Base-by-base conservation (phyloP, 2,329 filamentous ascomycete species). In the Botrytis pseudocinerea region DNA sequence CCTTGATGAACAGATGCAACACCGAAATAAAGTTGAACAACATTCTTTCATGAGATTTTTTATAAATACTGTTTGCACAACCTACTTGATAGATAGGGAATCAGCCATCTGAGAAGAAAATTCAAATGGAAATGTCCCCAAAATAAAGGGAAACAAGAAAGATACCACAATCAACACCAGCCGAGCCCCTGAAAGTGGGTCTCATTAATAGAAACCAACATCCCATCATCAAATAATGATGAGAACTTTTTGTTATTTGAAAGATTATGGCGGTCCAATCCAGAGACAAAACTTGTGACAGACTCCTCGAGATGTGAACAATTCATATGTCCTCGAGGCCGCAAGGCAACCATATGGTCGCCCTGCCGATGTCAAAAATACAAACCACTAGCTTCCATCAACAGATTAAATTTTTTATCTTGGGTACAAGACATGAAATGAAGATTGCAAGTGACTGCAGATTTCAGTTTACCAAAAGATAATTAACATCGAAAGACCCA, bases 161-260 rank as follows among this genome's bases (percentile, higher is more conserved):
- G n/a, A 66, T n/a, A n/a, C 63, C 32, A 66, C 22, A 2, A 28
- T 16, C 28, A 65, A 65, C 62, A 48, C 28, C 46, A 66, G 46
- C 46, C 14, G 32, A 66, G 32, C 32, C 32, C 63, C 44, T 66
- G 32, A 51, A 1, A 57, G 32, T 8, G 3, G 1, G 1, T n/a
- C 2, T 51, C 18, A 18, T 20, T 8, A 20, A 51, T 16, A 22
- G 18, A 54, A n/a, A 20, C 4, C 22, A 51, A 25, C 25, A 40
- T 16, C 16, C 7, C 22, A 12, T 7, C 22, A 8, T 3, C 7
- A 40, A n/a, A 40, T 51, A 0, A 8, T 8, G 2, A 4, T 4
- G 40, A 51, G 4, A 9, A 1, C 1, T 5, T 4, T 8, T 38
- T 0, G n/a, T n/a, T n/a, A n/a, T 28, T 28, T 9, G 16, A 2